Base-by-base conservation (phyloP, 2,329 filamentous ascomycete species). In the Pseudogymnoascus sp. region DNA sequence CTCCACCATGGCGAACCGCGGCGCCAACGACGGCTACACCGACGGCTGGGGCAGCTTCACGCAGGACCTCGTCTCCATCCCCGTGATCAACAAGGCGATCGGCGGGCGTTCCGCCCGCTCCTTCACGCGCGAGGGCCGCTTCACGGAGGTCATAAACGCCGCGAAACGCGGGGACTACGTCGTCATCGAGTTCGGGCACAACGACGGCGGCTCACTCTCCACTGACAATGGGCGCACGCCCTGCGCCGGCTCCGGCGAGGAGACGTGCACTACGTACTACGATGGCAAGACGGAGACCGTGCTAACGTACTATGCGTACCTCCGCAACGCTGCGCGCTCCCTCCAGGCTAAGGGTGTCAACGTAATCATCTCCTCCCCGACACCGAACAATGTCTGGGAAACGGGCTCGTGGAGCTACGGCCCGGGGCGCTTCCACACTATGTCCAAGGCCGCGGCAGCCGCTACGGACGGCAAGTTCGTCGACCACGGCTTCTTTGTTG, bases 111-210 rank as follows among this genome's bases (percentile, higher is more conserved):
- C 29, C 29, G 29, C 29, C 2, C 29, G 29, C 29, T 29, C 29
- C 29, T 29, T 29, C 29, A 29, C 29, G 29, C 29, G 29, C 29
- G 29, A 29, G 29, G 29, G 29, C 29, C 29, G 29, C 29, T 29
- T 29, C 29, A 29, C 29, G 29, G 29, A 29, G 29, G 29, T 29
- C 29, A 29, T 29, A 5, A 29, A 29, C 29, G 29, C 29, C 3
- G 29, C 29, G 29, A 69, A 80, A 65, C 62, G 77, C 1, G 84
- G 83, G 33, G 87, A 89, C 72, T 86, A 83, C 72, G 85, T 89
- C 1, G 77, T 89, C 61, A 88, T 89, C 60, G 86, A 89, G 68
- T 88, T 90, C 68, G 87, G 87, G 0, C 87, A 90, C 76, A 90
- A 90, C 68, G 87, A 90, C 67, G 86, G 85, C 21, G 85, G 86